Evolutionary conservation across 805 yeast species (phyloP), one percentile per base, ranked within the genome.

Genomic region (Starmerella floricola): DNA sequence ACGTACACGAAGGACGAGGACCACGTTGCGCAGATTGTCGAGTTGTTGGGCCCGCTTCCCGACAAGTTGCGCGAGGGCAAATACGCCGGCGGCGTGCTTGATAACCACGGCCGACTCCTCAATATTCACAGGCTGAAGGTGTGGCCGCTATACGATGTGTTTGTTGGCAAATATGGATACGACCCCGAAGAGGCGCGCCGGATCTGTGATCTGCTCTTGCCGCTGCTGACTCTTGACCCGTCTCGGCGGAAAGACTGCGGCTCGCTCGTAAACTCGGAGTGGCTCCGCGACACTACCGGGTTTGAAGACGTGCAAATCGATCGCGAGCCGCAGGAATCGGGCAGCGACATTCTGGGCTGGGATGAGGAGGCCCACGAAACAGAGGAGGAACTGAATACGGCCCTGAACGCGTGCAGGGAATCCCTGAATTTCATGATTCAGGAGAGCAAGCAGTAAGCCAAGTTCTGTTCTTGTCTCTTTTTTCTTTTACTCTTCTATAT

Each of bases 311-410:
- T 81, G 12, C 65, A 62, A 3, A 63, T 81, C 3, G 95, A 83
- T 55, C 68, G 95, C 51, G 78, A 78, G 24, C 71, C 78, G 6
- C 84, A 85, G 24, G 79, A 82, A 0, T 62, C 76, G n/a, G 96
- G 96, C 26, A 78, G 73, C 40, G 96, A 84, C 62, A 83, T 91
- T 36, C 76, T 78, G 3, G 98, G 97, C 3, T 91, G 98, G 98
- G 72, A 75, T 23, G 65, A 65, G 44, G 95, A 85, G 59, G 71
- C 74, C 10, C 13, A 4, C 11, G 37, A 40, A 21, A 24, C 34
- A 3, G 20, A 5, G 4, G 16, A 8, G 11, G 19, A 38, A 36
- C 11, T 18, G 11, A 26, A 37, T 20, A 12, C 13, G n/a, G 28
- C 18, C n/a, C 26, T 41, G 28, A 15, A 19, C 4, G 33, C 35